phyloP scores from a whole-genome alignment of 2,329 filamentous ascomycete species.

The Aureobasidium sp. region DNA sequence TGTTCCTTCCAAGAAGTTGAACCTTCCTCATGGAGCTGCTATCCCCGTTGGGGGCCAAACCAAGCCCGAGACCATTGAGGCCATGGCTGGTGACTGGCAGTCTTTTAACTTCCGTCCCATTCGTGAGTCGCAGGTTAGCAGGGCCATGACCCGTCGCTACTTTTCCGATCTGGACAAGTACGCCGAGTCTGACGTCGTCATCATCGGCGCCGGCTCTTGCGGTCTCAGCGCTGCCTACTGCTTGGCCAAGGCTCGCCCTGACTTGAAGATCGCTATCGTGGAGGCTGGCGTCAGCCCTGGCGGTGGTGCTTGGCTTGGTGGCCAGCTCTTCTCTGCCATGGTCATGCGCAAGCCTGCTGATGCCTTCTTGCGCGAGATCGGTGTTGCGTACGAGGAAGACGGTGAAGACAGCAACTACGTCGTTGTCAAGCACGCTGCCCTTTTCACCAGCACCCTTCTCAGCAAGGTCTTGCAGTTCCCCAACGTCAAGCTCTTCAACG shows the following conservation, averaged over 20 bases:
- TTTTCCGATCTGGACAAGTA: constrained; percentile 83
- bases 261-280: constrained; percentile 85
- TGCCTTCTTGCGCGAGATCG: constrained; percentile 71
- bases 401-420: constrained; percentile 60
- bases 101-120: constrained; percentile 77
- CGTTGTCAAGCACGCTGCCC: constrained; percentile 86
- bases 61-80: constrained; percentile 51
- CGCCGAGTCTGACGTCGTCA: constrained; percentile 89
- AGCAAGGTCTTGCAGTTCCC: constrained; percentile 76
- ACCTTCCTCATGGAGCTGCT: constrained; percentile 31
- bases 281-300: constrained; percentile 83
- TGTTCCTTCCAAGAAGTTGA: constrained; percentile 40
- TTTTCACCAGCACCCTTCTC: constrained; percentile 84
- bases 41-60: constrained; percentile 32
- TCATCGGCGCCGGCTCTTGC: constrained; percentile 83
- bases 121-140: constrained; percentile 84
- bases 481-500: constrained; percentile 96
- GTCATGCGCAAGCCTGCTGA: constrained; percentile 90
- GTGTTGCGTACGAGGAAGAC: constrained; percentile 81
- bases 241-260: constrained; percentile 73
- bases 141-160: constrained; percentile 90
- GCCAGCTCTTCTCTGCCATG: constrained; percentile 93
- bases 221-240: constrained; percentile 80
- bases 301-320: constrained; percentile 82
- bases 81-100: constrained; percentile 72